phyloP scores from a whole-genome alignment of 73 alveolate species.

The Tetrahymena thermophila region DNA sequence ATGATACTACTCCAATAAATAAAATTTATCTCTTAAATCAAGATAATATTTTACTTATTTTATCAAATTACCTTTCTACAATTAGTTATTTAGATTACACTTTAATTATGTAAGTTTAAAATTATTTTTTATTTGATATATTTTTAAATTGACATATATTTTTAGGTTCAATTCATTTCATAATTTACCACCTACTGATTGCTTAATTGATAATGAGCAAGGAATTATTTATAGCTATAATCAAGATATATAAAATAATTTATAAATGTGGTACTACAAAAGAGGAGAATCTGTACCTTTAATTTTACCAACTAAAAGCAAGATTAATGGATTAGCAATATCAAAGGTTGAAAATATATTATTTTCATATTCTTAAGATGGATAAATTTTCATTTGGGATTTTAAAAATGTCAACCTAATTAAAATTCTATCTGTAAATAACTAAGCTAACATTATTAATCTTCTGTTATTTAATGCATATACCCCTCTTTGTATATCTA shows the following conservation, averaged over 20 bases:
- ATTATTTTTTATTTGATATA: no score
- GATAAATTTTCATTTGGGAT: not conserved
- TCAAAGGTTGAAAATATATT: not conserved
- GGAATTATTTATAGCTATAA: not conserved
- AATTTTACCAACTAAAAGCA: not conserved
- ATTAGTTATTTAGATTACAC: not conserved
- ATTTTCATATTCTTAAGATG: not conserved
- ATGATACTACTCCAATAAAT: not conserved
- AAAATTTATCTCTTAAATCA: not conserved
- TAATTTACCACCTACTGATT: not conserved
- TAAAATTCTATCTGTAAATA: not conserved
- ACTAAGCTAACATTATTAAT: not conserved
- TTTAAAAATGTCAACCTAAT: not conserved
- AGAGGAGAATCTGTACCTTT: not conserved
- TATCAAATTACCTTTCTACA: not conserved
- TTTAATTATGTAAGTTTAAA: not conserved
- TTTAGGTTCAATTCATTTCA: not conserved
- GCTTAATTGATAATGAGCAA: not conserved
- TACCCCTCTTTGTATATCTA: not conserved
- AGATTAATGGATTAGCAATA: not conserved
- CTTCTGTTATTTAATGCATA: not conserved
- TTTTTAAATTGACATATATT: no score
- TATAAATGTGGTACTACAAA: not conserved
- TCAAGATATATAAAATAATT: not conserved
- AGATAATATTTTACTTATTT: not conserved